A percentile compares a stretch with the other conserved stretches of the same genome.
Evolutionary conservation across 1,139 yeast species (phyloP).

Genomic region (Schwanniomyces etchellsii): DNA sequence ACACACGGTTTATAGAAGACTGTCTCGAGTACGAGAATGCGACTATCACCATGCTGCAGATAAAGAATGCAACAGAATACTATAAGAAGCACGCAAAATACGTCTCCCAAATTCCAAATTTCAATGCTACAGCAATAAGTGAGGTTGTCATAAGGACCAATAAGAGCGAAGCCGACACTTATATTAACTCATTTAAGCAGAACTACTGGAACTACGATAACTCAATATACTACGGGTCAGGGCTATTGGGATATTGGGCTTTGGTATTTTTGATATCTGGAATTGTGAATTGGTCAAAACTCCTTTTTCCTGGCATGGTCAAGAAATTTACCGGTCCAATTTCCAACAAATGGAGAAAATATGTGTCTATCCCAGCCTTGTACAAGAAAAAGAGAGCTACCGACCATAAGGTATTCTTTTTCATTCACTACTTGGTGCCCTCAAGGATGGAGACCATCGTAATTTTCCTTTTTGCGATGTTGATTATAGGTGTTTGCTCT

Average conservation of each 20-base stretch:
- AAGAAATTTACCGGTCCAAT: conserved; percentile 18
- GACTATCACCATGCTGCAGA: conserved; percentile 12
- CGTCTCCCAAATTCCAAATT: conserved; percentile 15
- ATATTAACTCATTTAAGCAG: conserved; percentile 18
- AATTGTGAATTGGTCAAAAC: conserved; percentile 35
- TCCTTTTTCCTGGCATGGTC: conserved; percentile 20
- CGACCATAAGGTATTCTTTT: conserved; percentile 12
- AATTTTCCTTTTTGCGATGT: conserved; percentile 33
- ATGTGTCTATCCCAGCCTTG: conserved; percentile 28
- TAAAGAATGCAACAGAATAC: conserved; percentile 12
- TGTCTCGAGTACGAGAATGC: conserved; percentile 10
- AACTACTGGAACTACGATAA: conserved; percentile 30
- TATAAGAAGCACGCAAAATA: conserved; percentile 15
- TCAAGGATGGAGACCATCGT: conserved; percentile 23
- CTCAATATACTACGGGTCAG: conserved; percentile 45
- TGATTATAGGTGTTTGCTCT: conserved; percentile 35
- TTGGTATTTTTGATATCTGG: conserved; percentile 36
- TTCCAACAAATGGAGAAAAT: conserved; percentile 20
- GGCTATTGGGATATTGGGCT: conserved; percentile 45
- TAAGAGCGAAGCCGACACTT: conserved; percentile 6
- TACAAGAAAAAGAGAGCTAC: conserved; percentile 18
- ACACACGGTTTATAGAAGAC: conserved; percentile 4
- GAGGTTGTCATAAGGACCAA: conserved; percentile 20
- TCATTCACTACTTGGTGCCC: conserved; percentile 22
- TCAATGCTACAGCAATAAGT: conserved; percentile 15